These are phyloP conservation scores for Chrysanthemum lavandulifolium DNA, from an alignment of 129 eudicot genomes.

Conservation along the genomic window DNA sequence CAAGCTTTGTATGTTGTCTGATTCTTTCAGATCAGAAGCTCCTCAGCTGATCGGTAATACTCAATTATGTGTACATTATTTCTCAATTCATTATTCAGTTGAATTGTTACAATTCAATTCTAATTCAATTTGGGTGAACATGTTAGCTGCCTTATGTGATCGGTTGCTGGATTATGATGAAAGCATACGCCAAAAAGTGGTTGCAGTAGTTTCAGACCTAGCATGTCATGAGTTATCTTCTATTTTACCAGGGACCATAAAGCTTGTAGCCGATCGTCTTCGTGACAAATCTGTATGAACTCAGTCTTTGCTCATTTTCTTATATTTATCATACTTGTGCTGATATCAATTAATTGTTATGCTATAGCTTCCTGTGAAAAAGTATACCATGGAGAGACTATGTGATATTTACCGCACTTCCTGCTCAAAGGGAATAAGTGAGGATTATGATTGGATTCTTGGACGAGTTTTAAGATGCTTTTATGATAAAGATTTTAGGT, in stretches of 20 bases:
- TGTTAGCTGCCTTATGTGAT: slow-evolving; percentile 76
- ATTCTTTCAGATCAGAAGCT: slow-evolving; percentile 77
- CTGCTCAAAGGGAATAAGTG: slow-evolving; percentile 48
- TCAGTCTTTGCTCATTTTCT: neutral
- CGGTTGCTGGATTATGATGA: slow-evolving; percentile 94
- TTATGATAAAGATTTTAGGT: slow-evolving; percentile 98
- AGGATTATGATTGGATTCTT: slow-evolving; percentile 84
- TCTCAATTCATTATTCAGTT: slow-evolving; percentile 9
- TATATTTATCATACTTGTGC: neutral
- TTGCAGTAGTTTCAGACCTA: slow-evolving; percentile 83
- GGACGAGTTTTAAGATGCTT: slow-evolving; percentile 86
- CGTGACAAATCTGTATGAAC: slow-evolving; percentile 88
- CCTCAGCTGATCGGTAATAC: slow-evolving; percentile 74
- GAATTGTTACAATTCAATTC: slow-evolving; percentile 7
- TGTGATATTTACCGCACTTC: slow-evolving; percentile 71
- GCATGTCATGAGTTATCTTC: slow-evolving; percentile 67
- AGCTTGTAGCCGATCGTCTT: slow-evolving; percentile 87
- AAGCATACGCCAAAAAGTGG: slow-evolving; percentile 90
- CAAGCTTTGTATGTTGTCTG: slow-evolving; percentile 66
- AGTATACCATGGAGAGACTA: slow-evolving; percentile 86
- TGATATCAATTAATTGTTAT: neutral
- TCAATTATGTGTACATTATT: slow-evolving; percentile 3
- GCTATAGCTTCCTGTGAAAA: slow-evolving; percentile 76
- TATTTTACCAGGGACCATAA: slow-evolving; percentile 62
- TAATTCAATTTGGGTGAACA: slow-evolving; percentile 2